Conservation (phyloP, 495 filamentous ascomycete genomes). For the Hamigera avellanea region DNA sequence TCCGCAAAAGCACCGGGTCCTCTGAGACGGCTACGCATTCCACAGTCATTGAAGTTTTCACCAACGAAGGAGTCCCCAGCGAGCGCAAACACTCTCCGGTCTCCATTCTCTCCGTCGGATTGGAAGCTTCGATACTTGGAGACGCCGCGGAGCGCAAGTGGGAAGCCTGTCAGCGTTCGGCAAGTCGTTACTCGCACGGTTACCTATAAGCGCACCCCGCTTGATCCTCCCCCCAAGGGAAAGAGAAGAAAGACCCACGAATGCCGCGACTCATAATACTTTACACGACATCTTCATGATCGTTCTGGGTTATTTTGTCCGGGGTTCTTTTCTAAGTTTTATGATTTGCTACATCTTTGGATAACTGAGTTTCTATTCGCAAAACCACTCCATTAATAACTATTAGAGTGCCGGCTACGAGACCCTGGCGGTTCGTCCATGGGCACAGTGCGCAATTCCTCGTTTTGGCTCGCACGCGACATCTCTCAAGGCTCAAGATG, state of each 20-base stretch:
- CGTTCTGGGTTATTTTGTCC: too few relatives aligned
- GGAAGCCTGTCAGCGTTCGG: conserved; percentile 29
- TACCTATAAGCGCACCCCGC: conserved; percentile 30
- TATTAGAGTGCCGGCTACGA: too few relatives aligned
- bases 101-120: conserved; percentile 28
- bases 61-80: conserved; percentile 16
- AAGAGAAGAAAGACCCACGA: conserved; percentile 21
- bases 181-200: conserved; percentile 40
- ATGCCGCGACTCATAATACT: too few relatives aligned
- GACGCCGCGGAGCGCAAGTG: conserved; percentile 16
- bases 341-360: too few relatives aligned
- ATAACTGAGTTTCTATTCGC: too few relatives aligned
- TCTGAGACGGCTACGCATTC: conserved; percentile 31
- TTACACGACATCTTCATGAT: too few relatives aligned
- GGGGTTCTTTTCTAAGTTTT: too few relatives aligned
- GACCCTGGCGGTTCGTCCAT: too few relatives aligned
- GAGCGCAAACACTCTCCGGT: conserved; percentile 17
- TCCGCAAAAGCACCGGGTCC: conserved; percentile 11
- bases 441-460: too few relatives aligned
- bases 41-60: conserved; percentile 14
- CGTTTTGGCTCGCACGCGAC: too few relatives aligned
- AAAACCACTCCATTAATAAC: too few relatives aligned
- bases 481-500: too few relatives aligned
- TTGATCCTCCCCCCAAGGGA: conserved; percentile 30
- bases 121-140: conserved; percentile 30